A percentile compares a stretch with the other conserved stretches of the same genome.
phyloP scores from a whole-genome alignment of 2,329 filamentous ascomycete genomes.

The Fusarium euwallaceae region DNA sequence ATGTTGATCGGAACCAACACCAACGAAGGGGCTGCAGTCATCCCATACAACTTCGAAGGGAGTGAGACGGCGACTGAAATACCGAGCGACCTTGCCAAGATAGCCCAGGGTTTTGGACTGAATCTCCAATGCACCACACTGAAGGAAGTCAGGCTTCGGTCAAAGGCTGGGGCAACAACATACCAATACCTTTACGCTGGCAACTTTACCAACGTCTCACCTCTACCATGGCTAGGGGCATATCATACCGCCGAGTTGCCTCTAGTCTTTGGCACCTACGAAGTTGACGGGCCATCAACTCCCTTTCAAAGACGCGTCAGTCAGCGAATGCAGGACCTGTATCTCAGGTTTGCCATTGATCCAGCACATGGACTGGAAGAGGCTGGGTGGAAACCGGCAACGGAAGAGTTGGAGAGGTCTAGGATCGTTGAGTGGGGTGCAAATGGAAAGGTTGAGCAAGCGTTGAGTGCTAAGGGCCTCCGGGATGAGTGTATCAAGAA shows the following conservation, averaged over 20 bases:
- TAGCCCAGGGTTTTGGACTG: conserved; percentile 20
- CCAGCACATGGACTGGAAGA: conserved; percentile 15
- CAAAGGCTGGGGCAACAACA: conserved; percentile 23
- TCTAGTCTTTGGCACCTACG: conserved; percentile 32
- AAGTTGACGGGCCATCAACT: conserved; percentile 12
- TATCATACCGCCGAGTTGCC: conserved; percentile 36
- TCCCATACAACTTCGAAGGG: conserved; percentile 28
- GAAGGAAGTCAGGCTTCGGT: conserved; percentile 20
- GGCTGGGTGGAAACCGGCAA: conserved; percentile 10
- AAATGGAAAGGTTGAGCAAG: conserved; percentile 15
- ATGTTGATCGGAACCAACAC: conserved; percentile 36
- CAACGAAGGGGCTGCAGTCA: conserved; percentile 31
- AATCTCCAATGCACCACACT: conserved; percentile 33
- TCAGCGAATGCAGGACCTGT: conserved; percentile 34
- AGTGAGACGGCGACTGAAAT: conserved; percentile 29
- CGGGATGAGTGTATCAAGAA: conserved; percentile 17
- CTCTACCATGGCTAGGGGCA: conserved; percentile 32
- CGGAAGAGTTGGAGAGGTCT: neutral
- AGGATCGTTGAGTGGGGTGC: conserved; percentile 26
- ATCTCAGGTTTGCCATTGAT: conserved; percentile 25
- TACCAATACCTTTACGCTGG: conserved; percentile 38
- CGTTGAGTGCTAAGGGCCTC: neutral
- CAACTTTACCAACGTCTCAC: conserved; percentile 39
- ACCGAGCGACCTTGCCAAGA: conserved; percentile 4
- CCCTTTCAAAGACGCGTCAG: conserved; percentile 26